phyloP scores from a whole-genome alignment of 805 yeast genomes.

The Pichia gijzeniarum region DNA sequence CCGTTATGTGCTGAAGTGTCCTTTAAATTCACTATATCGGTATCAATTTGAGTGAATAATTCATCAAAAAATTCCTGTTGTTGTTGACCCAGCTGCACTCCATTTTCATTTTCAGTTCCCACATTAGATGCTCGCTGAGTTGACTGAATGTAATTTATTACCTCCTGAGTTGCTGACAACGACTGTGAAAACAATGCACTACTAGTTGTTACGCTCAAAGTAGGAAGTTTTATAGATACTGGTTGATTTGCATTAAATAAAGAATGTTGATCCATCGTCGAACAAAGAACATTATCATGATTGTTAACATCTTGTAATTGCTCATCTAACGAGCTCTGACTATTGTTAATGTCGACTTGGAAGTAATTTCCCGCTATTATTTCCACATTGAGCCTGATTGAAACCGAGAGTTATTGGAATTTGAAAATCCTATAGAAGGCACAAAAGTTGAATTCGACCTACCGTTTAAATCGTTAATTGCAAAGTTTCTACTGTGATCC shows the following conservation, averaged over 20 bases:
- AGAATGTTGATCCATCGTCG: background rate
- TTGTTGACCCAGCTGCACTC: constrained; percentile 11
- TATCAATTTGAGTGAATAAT: constrained; percentile 27
- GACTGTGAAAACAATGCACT: background rate
- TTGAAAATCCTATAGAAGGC: constrained; percentile 28
- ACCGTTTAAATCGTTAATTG: background rate
- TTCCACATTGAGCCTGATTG: no score
- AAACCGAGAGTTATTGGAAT: constrained; percentile 2
- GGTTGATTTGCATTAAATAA: background rate
- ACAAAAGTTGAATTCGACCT: constrained; percentile 12
- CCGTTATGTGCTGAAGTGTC: background rate
- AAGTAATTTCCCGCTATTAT: no score
- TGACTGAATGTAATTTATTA: background rate
- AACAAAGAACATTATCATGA: background rate
- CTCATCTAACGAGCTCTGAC: no score
- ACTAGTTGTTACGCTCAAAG: background rate
- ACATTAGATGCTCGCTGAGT: background rate
- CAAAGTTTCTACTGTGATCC: no score
- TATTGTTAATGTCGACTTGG: no score
- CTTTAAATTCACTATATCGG: constrained; percentile 26
- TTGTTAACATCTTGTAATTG: background rate
- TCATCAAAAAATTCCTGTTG: constrained; percentile 26
- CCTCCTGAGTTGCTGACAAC: background rate
- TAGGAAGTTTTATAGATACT: background rate
- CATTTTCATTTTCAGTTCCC: background rate